phyloP scores from a whole-genome alignment of 306 rosid species.

The Mimosa pudica region DNA sequence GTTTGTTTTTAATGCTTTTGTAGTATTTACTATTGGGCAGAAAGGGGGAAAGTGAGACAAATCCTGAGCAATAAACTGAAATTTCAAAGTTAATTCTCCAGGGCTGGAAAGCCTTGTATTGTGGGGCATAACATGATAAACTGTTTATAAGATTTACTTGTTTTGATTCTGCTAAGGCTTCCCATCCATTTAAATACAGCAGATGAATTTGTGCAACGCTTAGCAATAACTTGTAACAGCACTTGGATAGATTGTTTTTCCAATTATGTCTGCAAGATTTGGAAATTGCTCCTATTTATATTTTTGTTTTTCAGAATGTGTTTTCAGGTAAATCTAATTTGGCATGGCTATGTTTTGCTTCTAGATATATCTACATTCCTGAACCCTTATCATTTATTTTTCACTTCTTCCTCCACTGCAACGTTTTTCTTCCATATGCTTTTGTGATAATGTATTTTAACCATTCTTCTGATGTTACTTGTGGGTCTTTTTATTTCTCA shows the following conservation, averaged over 20 bases:
- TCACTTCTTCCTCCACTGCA: neutral
- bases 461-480: neutral
- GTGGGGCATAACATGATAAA: neutral
- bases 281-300: neutral
- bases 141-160: neutral
- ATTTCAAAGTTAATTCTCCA: neutral
- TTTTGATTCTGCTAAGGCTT: neutral
- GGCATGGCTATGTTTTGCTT: conserved; percentile 9
- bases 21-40: neutral
- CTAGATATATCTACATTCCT: neutral
- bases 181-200: conserved; percentile 6
- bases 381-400: neutral
- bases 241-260: neutral
- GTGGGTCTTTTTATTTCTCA: neutral
- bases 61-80: neutral
- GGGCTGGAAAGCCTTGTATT: neutral
- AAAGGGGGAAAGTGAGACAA: conserved; percentile 4
- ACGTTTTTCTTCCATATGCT: neutral
- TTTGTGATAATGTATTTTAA: neutral
- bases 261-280: neutral
- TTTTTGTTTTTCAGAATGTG: neutral
- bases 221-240: neutral
- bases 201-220: neutral
- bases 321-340: neutral
- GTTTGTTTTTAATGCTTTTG: neutral